Evolutionary conservation across 2,329 filamentous ascomycete genomes (phyloP).

Genomic region (Fusarium mangiferae): DNA sequence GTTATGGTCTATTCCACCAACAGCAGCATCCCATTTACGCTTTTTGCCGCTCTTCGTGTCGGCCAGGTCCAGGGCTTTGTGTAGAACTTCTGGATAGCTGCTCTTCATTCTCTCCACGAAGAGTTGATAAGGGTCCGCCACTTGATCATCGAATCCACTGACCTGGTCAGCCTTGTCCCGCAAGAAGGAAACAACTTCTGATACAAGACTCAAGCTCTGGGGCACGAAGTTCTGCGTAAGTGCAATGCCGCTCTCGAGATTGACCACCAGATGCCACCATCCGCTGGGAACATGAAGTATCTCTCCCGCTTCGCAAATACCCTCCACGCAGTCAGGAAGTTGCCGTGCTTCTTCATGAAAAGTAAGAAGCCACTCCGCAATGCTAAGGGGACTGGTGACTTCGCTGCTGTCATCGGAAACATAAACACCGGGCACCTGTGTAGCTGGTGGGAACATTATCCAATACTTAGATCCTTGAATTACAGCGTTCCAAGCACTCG

Average conservation of each 20-base stretch:
- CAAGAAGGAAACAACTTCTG: conserved; percentile 82
- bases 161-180: conserved; percentile 85
- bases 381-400: conserved; percentile 92
- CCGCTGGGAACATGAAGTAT: conserved; percentile 92
- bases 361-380: conserved; percentile 93
- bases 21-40: conserved; percentile 86
- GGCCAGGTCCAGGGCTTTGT: conserved; percentile 71
- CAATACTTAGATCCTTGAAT: conserved; percentile 93
- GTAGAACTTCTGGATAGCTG: conserved; percentile 73
- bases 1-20: conserved; percentile 54
- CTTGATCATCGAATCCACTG: conserved; percentile 80
- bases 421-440: conserved; percentile 86
- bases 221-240: conserved; percentile 97
- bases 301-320: conserved; percentile 84
- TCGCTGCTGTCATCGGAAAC: conserved; percentile 91
- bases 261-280: conserved; percentile 97
- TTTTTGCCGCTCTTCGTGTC: conserved; percentile 75
- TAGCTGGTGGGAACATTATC: conserved; percentile 93
- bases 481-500: conserved; percentile 93
- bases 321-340: conserved; percentile 82
- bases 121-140: conserved; percentile 77
- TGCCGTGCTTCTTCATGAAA: conserved; percentile 87
- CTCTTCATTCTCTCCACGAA: conserved; percentile 77
- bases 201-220: conserved; percentile 66
- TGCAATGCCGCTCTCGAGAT: conserved; percentile 84